Conservation (phyloP, 2,329 filamentous ascomycete species). For the Fusarium verrucosum region DNA sequence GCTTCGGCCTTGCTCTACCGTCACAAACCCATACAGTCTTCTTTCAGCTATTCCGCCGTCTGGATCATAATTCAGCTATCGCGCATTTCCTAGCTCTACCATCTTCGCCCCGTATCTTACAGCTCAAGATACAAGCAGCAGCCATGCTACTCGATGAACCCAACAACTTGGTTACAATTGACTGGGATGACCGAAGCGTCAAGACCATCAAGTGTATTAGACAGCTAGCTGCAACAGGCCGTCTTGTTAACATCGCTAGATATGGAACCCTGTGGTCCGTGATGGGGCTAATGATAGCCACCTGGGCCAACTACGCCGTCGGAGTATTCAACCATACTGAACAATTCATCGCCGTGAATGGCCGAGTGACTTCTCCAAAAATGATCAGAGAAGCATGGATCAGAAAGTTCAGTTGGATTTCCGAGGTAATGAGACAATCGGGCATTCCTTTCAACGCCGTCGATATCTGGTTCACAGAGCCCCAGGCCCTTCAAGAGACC, state of each 20-base stretch:
- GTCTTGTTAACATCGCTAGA: neutral
- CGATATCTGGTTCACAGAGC: neutral
- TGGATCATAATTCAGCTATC: neutral
- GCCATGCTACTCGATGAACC: neutral
- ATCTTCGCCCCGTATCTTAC: neutral
- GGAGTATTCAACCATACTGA: neutral
- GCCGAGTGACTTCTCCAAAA: neutral
- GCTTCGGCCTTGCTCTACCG: neutral
- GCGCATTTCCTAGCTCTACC: neutral
- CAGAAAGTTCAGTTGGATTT: neutral
- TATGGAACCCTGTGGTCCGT: neutral
- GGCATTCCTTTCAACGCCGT: neutral
- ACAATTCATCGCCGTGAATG: neutral
- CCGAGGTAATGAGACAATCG: neutral
- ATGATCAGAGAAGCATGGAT: neutral
- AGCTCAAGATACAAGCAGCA: neutral
- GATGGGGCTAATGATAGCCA: neutral
- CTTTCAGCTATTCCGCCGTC: neutral
- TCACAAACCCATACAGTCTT: neutral
- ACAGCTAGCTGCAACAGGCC: neutral
- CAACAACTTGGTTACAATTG: neutral
- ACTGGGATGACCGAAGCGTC: neutral
- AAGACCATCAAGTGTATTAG: neutral
- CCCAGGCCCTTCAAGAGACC: neutral
- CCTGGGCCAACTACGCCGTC: neutral